These are phyloP conservation scores for Thozetella sp. DNA, from an alignment of 495 filamentous ascomycete species.

Conservation along the genomic window DNA sequence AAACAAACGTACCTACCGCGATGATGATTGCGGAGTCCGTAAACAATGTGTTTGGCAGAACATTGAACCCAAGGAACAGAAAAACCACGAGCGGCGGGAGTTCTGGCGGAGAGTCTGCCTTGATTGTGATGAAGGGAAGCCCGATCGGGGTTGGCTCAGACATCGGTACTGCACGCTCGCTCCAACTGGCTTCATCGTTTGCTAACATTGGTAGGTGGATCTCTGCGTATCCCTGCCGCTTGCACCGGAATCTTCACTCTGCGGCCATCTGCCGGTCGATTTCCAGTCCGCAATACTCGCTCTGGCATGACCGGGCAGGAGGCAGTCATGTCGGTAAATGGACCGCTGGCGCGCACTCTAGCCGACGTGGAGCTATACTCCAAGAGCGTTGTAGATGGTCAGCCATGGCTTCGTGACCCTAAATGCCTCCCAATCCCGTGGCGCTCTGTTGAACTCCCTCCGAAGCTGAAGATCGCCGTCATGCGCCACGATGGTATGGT, in stretches of 20 bases:
- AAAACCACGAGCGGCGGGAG: conserved; percentile 84
- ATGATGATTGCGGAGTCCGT: conserved; percentile 82
- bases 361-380: conserved; percentile 78
- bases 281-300: conserved; percentile 75
- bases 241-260: conserved; percentile 85
- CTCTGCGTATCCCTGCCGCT: conserved; percentile 81
- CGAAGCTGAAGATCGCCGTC: conserved; percentile 67
- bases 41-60: conserved; percentile 79
- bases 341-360: conserved; percentile 83
- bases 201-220: conserved; percentile 49
- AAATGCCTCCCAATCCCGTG: conserved; percentile 79
- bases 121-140: conserved; percentile 70
- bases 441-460: conserved; percentile 56
- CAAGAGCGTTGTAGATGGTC: conserved; percentile 67
- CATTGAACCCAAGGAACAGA: conserved; percentile 73
- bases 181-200: not conserved
- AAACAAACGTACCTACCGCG: conserved; percentile 84
- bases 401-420: conserved; percentile 83
- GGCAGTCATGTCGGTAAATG: conserved; percentile 79
- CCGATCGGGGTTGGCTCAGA: conserved; percentile 86
- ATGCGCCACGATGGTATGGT: conserved; percentile 77
- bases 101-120: conserved; percentile 79
- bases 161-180: conserved; percentile 45
- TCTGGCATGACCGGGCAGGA: conserved; percentile 89
- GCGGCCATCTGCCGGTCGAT: conserved; percentile 80